Conservation (phyloP, 305 asterid genomes). For the Fraxinus baroniana region DNA sequence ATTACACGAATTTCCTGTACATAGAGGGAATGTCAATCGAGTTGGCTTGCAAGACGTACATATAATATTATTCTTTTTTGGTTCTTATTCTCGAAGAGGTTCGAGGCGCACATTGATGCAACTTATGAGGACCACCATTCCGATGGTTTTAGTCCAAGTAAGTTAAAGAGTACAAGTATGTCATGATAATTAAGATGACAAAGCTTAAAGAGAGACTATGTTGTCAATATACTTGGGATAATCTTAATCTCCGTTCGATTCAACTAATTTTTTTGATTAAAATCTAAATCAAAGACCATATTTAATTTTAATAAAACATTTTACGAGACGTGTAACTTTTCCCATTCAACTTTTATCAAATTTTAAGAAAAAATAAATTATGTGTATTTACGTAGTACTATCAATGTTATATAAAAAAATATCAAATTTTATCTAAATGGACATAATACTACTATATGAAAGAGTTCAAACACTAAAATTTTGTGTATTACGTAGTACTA, state of each 20-base stretch:
- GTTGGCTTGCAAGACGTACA: neutral
- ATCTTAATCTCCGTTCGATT: neutral
- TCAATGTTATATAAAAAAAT: neutral
- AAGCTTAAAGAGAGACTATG: neutral
- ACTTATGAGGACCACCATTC: neutral
- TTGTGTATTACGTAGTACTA: neutral
- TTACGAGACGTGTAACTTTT: neutral
- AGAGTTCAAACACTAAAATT: neutral
- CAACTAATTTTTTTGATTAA: neutral
- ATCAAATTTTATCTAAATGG: neutral
- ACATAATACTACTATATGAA: neutral
- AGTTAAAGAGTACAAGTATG: neutral
- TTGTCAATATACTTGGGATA: neutral
- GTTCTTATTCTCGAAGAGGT: neutral
- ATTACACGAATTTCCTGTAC: neutral
- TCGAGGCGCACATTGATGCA: neutral
- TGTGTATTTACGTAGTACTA: neutral
- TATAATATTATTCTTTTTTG: neutral
- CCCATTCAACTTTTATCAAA: neutral
- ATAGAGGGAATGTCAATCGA: neutral
- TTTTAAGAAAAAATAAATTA: neutral
- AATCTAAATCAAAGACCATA: neutral
- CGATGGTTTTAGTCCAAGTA: neutral
- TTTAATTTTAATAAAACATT: neutral
- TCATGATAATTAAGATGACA: neutral